A percentile compares a stretch with the other conserved stretches of the same genome.
Conservation (phyloP, 208 protist genomes). For the Kentomonas sorsogonicus region DNA sequence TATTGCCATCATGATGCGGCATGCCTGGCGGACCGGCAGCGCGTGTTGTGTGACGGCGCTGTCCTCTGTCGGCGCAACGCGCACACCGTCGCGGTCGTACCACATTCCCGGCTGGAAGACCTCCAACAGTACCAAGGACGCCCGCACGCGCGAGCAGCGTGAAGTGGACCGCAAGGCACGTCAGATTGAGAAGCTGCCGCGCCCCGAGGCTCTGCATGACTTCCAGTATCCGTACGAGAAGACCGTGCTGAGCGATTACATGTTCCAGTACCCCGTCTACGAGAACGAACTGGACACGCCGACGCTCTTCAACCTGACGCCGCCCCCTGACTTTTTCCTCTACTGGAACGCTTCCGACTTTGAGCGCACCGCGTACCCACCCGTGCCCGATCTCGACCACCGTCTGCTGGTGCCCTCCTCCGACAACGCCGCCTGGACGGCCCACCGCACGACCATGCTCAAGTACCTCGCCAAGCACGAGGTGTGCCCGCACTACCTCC, state of each 20-base stretch:
- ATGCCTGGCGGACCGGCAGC: background rate
- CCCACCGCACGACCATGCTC: conserved; percentile 41
- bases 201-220: conserved; percentile 77
- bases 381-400: conserved; percentile 62
- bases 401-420: conserved; percentile 54
- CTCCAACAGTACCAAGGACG: conserved; percentile 77
- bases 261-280: conserved; percentile 89
- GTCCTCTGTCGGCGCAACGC: background rate
- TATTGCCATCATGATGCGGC: too few species aligned
- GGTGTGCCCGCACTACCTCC: conserved; percentile 64
- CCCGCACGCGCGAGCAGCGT: conserved; percentile 75
- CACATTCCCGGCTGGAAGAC: conserved; percentile 88
- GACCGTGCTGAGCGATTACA: conserved; percentile 81
- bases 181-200: conserved; percentile 88
- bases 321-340: conserved; percentile 84
- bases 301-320: conserved; percentile 78
- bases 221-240: conserved; percentile 90
- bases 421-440: conserved; percentile 31
- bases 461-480: conserved; percentile 85
- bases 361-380: conserved; percentile 75
- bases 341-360: conserved; percentile 84
- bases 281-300: conserved; percentile 87
- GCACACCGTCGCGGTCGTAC: conserved; percentile 34
- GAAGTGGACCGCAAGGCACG: conserved; percentile 80
- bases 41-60: background rate